A percentile compares a stretch with the other conserved stretches of the same genome.
Conservation (phyloP, 345 rosid genomes). For the Camelina laxa region DNA sequence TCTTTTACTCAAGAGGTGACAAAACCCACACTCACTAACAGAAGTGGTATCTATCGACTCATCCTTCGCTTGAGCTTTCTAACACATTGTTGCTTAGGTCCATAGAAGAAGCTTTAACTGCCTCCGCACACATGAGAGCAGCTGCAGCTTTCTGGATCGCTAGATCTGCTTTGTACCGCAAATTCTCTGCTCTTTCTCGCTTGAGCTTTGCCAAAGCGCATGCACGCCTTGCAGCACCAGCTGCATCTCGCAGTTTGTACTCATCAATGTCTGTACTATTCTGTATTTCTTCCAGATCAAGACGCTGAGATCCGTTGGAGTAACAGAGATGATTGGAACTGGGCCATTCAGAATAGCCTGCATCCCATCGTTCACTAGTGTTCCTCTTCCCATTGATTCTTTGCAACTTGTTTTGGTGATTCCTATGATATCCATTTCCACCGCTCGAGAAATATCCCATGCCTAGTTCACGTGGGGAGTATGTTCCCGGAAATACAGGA, state of each 20-base stretch:
- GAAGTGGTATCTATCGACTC: slow-evolving; percentile 24
- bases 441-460: slow-evolving; percentile 50
- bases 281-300: slow-evolving; percentile 47
- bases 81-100: slow-evolving; percentile 38
- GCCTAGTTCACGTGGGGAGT: slow-evolving; percentile 54
- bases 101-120: slow-evolving; percentile 64
- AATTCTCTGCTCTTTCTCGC: slow-evolving; percentile 80
- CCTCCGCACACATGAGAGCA: slow-evolving; percentile 89
- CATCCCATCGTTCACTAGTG: slow-evolving; percentile 52
- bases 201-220: slow-evolving; percentile 67
- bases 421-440: slow-evolving; percentile 58
- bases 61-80: slow-evolving; percentile 40
- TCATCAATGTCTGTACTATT: slow-evolving; percentile 70
- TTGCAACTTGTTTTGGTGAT: slow-evolving; percentile 53
- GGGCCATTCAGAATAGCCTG: slow-evolving; percentile 58
- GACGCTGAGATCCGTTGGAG: slow-evolving; percentile 49
- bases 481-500: slow-evolving; percentile 59
- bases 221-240: slow-evolving; percentile 80
- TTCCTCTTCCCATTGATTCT: slow-evolving; percentile 59
- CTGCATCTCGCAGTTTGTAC: slow-evolving; percentile 68
- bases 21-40: slow-evolving; percentile 12
- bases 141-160: slow-evolving; percentile 91
- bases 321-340: slow-evolving; percentile 47
- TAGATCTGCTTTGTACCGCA: slow-evolving; percentile 79
- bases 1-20: slow-evolving; percentile 24